phyloP scores from a whole-genome alignment of 83 land plant species.

The Thuja plicata region DNA sequence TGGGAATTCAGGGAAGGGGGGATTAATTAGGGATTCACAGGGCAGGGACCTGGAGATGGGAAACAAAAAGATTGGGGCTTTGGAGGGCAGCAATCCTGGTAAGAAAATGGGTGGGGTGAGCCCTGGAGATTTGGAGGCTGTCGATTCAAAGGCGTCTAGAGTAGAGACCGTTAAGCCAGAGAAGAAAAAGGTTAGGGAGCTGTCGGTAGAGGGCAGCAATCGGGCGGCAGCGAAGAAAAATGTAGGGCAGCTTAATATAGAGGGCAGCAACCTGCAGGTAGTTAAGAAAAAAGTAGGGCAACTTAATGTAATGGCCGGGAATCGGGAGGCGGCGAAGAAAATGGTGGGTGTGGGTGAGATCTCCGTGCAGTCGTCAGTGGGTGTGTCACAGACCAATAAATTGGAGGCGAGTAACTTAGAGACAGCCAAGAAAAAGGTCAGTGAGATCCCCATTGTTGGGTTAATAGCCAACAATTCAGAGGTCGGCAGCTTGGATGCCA shows the following conservation, averaged over 20 bases:
- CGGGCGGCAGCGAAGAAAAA: background rate
- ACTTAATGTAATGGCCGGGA: too few species aligned
- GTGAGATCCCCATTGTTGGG: conserved; percentile 16
- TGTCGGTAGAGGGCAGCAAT: too few species aligned
- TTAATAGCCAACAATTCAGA: conserved; percentile 21
- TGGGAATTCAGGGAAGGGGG: too few species aligned
- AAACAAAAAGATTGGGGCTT: background rate
- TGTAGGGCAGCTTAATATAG: background rate
- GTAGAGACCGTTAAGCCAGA: background rate
- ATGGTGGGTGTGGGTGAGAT: background rate
- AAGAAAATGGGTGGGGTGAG: background rate
- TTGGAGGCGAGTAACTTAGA: background rate
- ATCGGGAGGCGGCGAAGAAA: background rate
- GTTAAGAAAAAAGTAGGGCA: background rate
- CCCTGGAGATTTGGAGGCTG: background rate
- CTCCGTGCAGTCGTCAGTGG: background rate
- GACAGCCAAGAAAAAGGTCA: conserved; percentile 13
- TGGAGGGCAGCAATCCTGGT: background rate
- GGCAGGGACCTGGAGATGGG: background rate
- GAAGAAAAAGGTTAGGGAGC: too few species aligned
- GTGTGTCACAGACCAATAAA: background rate
- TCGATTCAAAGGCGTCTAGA: background rate
- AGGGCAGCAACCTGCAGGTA: background rate
- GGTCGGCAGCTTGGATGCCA: conserved; percentile 13
- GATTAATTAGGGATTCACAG: conserved; percentile 7